phyloP scores from a whole-genome alignment of 139 green algal genomes.

The Chlamydomonas sphaeroides region DNA sequence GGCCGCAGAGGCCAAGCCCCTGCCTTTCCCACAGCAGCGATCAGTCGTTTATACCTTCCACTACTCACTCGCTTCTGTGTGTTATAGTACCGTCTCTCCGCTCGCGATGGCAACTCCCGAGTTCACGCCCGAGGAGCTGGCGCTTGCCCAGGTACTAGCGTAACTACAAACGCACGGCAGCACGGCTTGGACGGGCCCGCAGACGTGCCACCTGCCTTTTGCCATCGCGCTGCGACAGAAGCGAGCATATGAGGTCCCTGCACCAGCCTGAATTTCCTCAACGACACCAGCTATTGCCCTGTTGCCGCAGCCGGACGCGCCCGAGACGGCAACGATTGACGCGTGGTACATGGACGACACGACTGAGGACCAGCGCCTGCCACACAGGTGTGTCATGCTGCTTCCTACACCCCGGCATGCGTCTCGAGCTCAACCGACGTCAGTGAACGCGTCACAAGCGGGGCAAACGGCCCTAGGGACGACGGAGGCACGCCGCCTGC shows the following conservation, averaged over 20 bases:
- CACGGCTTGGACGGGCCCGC: no score
- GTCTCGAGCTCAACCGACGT: not conserved
- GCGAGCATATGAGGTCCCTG: not conserved
- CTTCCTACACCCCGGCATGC: not conserved
- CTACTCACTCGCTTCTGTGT: no score
- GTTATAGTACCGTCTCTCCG: no score
- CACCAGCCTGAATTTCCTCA: not conserved
- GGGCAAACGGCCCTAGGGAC: no score
- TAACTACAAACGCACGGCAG: no score
- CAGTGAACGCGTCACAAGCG: not conserved
- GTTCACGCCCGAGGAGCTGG: conserved; percentile 54
- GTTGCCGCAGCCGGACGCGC: conserved; percentile 66
- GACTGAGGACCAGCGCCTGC: conserved; percentile 75
- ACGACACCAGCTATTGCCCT: not conserved
- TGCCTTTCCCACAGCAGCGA: no score
- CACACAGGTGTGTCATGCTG: conserved; percentile 70
- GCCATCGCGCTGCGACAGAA: not conserved
- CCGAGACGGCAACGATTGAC: conserved; percentile 64
- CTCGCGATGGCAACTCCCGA: conserved; percentile 1
- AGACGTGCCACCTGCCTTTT: not conserved
- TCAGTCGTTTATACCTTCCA: no score
- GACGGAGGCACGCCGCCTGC: no score
- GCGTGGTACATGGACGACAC: conserved; percentile 92
- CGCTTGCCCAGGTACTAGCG: conserved; percentile 57
- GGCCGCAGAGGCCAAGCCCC: no score